Conservation (phyloP, 2,329 filamentous ascomycete species). For the Nemania sp. region DNA sequence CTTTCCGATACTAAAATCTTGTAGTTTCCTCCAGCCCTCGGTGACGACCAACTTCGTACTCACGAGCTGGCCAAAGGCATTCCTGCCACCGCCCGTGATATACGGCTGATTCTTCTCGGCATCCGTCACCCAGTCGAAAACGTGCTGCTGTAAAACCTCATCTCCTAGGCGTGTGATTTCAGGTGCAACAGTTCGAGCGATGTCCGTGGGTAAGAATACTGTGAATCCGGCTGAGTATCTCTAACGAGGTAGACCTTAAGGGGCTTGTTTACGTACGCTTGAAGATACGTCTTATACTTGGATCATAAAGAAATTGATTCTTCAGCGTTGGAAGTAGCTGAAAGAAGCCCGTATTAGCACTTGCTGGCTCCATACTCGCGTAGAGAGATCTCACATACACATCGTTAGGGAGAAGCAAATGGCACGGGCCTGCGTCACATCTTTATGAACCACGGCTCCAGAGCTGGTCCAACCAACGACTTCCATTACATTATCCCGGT, state of each 20-base stretch:
- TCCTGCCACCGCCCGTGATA: conserved; percentile 66
- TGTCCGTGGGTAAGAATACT: conserved; percentile 63
- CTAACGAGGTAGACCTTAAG: not conserved
- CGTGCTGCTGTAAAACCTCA: conserved; percentile 64
- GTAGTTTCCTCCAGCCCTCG: conserved; percentile 74
- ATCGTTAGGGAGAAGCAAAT: conserved; percentile 45
- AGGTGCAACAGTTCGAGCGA: conserved; percentile 55
- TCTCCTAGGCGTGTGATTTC: conserved; percentile 63
- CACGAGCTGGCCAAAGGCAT: conserved; percentile 69
- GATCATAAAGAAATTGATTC: conserved; percentile 43
- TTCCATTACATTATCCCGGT: conserved; percentile 8
- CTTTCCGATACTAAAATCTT: conserved; percentile 68
- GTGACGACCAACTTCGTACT: conserved; percentile 71
- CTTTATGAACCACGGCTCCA: conserved; percentile 38
- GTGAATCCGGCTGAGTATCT: conserved; percentile 9
- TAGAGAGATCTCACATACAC: conserved; percentile 2
- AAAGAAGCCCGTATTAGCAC: conserved; percentile 45
- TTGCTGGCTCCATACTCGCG: conserved; percentile 47
- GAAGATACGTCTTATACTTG: conserved; percentile 40
- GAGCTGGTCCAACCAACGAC: not conserved
- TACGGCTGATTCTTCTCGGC: conserved; percentile 74
- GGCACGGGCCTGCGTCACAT: conserved; percentile 48
- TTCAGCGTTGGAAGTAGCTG: conserved; percentile 37
- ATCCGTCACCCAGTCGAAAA: conserved; percentile 71
- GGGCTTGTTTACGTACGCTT: conserved; percentile 33